Evolutionary conservation across 1,139 yeast species (phyloP), one percentile per base, ranked within the genome.

Genomic region (Yamadazyma epiphylla): DNA sequence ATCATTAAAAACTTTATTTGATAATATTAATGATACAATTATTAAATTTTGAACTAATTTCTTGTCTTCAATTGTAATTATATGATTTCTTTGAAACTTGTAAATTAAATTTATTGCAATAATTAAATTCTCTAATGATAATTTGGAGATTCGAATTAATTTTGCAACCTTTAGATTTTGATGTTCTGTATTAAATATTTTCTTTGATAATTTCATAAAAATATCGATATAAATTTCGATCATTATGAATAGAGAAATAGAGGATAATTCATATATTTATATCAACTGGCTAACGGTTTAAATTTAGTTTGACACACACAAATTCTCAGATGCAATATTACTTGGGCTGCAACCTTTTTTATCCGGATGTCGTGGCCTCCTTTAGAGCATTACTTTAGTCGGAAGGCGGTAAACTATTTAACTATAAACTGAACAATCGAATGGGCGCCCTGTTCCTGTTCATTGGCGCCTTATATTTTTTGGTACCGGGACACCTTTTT

Each of bases 1-100:
- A 42, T 73, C 79, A 45, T 73, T 75, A 35, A 54, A 60, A 11
- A 67, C 54, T 46, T 73, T 73, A 48, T 73, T 73, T 22, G 76
- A 55, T 13, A 73, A 48, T 31, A 73, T 55, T 28, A 72, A 52
- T 13, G 74, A 53, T 12, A 60, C 49, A 31, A 56, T 38, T 4
- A 64, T 46, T 23, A 58, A 31, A 39, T 62, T 58, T 23, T 51
- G 52, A 5, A 47, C 41, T 31, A 60, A 41, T 15, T 36, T 35
- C 11, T 29, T 31, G 13, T 39, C 43, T 16, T 28, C 29, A 4
- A 35, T 30, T 11, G 26, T 16, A 19, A 45, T 47, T 15, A 57
- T 43, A 13, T 35, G 19, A 32, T 52, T 53, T 10, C 19, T 33
- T 2, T 37, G 25, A 38, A 63, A 60, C 36, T 51, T 53, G 46